Evolutionary conservation across 805 yeast genomes (phyloP), one percentile per base, ranked within the genome.

Genomic region (Candida yuanshanica): DNA sequence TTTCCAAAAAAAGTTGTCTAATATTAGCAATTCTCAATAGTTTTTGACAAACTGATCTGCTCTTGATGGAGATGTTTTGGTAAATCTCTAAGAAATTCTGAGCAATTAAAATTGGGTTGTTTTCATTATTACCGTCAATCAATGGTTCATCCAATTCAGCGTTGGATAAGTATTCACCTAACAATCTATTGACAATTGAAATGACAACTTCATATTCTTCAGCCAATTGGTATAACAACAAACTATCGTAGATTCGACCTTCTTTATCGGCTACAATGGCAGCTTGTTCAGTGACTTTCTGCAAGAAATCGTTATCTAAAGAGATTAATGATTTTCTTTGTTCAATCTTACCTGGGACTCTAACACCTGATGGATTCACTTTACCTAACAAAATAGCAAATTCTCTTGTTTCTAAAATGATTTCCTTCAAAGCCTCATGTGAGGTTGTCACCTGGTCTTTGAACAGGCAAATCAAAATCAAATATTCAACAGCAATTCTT

Each of bases 211-310:
- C 83, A 59, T 83, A 83, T 51, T 90, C 95, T 62, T 86, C 95
- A 36, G 95, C 79, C 49, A 91, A 73, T 63, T 90, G 96, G 59
- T 86, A 91, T 41, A 93, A 71, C 43, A 86, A 68, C 46, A 93
- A 74, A 16, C 96, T 86, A 56, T 93, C 98, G 46, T 82, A 78
- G 12, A 79, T 72, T 55, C 95, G 74, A 7, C 97, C 97, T 54
- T 90, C 98, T 51, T 87, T 93, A 53, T 86, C 93, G 13, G 96
- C 95, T 50, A 78, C 79, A 34, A 72, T 72, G 4, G 97, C 97
- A 22, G 95, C 89, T 45, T 78, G 79, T 57, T 84, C 95, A 4
- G 93, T 81, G 33, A 91, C 88, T 44, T 75, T 75, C 46, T 70
- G 72, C 49, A 85, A 67, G 55, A 77, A 91, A 43, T 75, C 77